A percentile compares a stretch with the other conserved stretches of the same genome.
Conservation (phyloP, 164 flowering plant genomes). For the Brasenia schreberi region DNA sequence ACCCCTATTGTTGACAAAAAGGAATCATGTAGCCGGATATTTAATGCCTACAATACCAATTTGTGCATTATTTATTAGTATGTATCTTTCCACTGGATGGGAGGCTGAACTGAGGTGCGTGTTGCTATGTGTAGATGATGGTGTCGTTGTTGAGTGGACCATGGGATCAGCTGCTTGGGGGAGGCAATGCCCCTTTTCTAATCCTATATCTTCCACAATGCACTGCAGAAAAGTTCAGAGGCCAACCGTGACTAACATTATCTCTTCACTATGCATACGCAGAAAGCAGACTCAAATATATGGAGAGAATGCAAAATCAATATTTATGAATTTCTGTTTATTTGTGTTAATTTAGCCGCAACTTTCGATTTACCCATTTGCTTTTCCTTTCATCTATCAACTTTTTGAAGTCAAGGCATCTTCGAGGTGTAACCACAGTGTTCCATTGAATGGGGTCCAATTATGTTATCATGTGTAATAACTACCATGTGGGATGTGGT, state of each 20-base stretch:
- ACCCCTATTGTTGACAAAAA: background rate
- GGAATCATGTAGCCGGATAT: background rate
- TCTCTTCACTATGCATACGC: background rate
- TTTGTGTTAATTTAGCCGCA: background rate
- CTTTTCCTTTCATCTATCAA: background rate
- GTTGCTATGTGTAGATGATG: slow-evolving; percentile 35
- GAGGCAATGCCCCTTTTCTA: slow-evolving; percentile 83
- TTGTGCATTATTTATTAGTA: background rate
- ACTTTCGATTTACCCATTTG: background rate
- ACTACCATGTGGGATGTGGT: background rate
- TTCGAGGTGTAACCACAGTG: background rate
- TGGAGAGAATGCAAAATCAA: background rate
- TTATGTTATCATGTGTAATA: background rate
- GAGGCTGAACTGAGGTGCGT: background rate
- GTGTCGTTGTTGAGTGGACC: slow-evolving; percentile 90
- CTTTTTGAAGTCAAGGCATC: background rate
- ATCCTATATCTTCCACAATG: slow-evolving; percentile 62
- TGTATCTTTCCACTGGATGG: background rate
- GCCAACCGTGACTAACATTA: slow-evolving; percentile 1
- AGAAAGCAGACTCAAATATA: background rate
- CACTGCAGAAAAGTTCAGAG: slow-evolving; percentile 40
- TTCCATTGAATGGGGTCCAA: background rate
- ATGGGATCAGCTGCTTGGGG: slow-evolving; percentile 87
- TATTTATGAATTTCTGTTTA: background rate
- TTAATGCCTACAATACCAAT: background rate